Conservation (phyloP, 352 stramenopile species). For the Phytophthora tubulina region DNA sequence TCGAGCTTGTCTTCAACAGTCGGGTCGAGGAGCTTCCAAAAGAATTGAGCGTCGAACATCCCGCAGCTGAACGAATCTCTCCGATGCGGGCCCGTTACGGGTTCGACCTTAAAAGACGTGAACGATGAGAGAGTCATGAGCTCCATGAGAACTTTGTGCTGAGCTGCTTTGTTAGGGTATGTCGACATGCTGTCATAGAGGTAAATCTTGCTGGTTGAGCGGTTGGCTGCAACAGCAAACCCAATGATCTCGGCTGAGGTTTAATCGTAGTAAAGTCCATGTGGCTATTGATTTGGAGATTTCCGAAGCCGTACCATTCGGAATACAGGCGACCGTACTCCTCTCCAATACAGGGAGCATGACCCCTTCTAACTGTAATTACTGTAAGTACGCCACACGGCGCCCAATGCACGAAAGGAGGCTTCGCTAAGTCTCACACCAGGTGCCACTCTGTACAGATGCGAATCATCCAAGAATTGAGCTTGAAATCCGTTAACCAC, state of each 20-base stretch:
- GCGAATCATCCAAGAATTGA: background rate
- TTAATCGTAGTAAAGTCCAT: background rate
- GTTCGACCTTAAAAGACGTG: background rate
- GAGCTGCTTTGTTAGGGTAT: background rate
- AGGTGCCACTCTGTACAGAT: background rate
- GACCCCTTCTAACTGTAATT: background rate
- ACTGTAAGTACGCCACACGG: background rate
- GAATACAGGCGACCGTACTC: background rate
- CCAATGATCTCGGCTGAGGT: background rate
- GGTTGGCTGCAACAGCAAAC: background rate
- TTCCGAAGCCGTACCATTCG: background rate
- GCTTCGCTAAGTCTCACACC: background rate
- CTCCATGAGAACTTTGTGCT: background rate
- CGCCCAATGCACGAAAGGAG: background rate
- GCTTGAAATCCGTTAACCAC: background rate
- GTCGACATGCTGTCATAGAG: background rate
- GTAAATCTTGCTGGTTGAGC: background rate
- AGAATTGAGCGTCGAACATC: background rate
- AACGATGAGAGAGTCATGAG: background rate
- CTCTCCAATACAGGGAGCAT: background rate
- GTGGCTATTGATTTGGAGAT: background rate
- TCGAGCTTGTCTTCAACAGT: background rate
- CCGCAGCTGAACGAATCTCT: background rate
- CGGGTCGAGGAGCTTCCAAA: background rate
- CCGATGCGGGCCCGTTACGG: background rate